Percentiles rank a stretch among this genome's conserved stretches.
These are phyloP conservation scores for Luzula sylvatica DNA, from an alignment of 176 grass and related monocot genomes.

Conservation along the genomic window DNA sequence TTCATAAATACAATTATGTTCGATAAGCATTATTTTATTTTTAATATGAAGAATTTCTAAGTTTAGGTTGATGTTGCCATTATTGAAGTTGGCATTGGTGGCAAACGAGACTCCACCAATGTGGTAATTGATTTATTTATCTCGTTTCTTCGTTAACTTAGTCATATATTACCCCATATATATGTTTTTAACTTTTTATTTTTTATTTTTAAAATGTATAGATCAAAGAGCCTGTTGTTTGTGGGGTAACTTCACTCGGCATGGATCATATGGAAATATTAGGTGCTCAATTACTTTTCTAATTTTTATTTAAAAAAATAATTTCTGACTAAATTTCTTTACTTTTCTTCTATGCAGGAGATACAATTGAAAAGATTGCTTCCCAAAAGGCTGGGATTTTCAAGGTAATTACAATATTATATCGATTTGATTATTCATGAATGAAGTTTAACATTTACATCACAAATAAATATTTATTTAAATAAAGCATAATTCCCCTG, in stretches of 20 bases:
- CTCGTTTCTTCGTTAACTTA: too few relatives aligned
- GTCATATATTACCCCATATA: too few relatives aligned
- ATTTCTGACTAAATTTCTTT: not conserved
- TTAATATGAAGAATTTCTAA: not conserved
- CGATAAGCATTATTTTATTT: too few relatives aligned
- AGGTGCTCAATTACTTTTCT: constrained; percentile 36
- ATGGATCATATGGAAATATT: constrained; percentile 93
- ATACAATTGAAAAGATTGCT: constrained; percentile 65
- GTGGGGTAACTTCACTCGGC: constrained; percentile 83
- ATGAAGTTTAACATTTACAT: too few relatives aligned
- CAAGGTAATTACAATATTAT: constrained; percentile 27
- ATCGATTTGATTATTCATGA: not conserved
- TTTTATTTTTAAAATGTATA: constrained; percentile 22
- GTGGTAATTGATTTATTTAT: constrained; percentile 54
- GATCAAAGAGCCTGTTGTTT: constrained; percentile 66
- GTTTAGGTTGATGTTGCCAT: constrained; percentile 87
- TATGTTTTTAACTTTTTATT: too few relatives aligned
- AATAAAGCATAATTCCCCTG: too few relatives aligned
- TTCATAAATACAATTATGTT: constrained; percentile 1
- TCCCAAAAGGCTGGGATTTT: constrained; percentile 76
- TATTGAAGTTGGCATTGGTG: constrained; percentile 95
- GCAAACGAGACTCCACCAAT: constrained; percentile 92
- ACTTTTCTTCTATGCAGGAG: constrained; percentile 29
- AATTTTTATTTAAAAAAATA: not conserved
- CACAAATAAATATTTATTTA: too few relatives aligned